These are phyloP conservation scores for Tilletia walkeri DNA, from an alignment of 1,284 basidiomycete species.

Conservation along the genomic window DNA sequence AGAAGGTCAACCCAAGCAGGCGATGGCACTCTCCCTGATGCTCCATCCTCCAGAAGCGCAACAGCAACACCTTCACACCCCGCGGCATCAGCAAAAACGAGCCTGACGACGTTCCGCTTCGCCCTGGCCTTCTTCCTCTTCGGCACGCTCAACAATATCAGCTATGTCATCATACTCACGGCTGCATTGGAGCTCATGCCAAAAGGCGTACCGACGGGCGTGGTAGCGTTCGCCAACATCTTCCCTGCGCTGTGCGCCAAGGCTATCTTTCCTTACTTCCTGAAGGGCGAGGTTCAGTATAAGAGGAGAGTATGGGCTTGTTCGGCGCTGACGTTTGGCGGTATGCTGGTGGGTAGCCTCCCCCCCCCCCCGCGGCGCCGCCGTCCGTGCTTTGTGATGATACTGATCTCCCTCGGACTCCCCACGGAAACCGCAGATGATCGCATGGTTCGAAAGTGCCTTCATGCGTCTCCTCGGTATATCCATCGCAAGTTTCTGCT, in stretches of 20 bases:
- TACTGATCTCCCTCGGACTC: not conserved
- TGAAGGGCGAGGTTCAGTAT: constrained; percentile 45
- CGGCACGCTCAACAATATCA: constrained; percentile 57
- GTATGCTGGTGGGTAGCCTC: constrained; percentile 63
- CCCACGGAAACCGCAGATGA: constrained; percentile 63
- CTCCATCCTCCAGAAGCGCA: not conserved
- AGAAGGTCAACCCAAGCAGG: too few species aligned
- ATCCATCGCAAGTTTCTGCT: constrained; percentile 81
- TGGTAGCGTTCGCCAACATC: constrained; percentile 71
- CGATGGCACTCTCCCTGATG: too few species aligned
- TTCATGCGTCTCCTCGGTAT: constrained; percentile 79
- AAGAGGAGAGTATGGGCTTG: constrained; percentile 55
- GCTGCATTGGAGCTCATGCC: constrained; percentile 93
- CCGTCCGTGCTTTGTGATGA: not conserved
- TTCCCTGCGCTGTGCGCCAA: constrained; percentile 66
- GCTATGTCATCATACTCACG: constrained; percentile 90
- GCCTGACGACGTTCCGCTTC: constrained; percentile 23
- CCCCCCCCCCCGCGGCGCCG: constrained; percentile 57
- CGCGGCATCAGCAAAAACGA: not conserved
- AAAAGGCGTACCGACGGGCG: constrained; percentile 63
- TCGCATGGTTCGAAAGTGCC: constrained; percentile 73
- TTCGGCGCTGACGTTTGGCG: constrained; percentile 44
- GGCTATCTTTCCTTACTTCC: constrained; percentile 80
- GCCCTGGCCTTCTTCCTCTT: constrained; percentile 51
- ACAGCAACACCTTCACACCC: not conserved